Evolutionary conservation across 225 moss, liverwort and hornwort species (phyloP).

Genomic region (Marchantia paleacea): DNA sequence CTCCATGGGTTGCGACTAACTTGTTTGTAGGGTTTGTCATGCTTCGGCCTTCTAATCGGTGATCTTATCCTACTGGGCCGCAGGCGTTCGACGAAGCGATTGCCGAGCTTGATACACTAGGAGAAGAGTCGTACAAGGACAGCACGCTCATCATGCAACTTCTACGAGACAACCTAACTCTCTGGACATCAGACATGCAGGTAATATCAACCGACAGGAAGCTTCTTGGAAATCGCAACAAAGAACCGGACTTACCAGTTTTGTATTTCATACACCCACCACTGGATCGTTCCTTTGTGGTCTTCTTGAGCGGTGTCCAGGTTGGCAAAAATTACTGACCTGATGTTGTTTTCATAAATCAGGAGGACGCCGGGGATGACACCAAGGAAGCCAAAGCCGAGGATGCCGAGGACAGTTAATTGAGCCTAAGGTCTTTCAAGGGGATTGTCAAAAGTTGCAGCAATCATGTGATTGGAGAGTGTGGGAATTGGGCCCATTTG

Average conservation of each 20-base stretch:
- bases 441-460: constrained; percentile 6
- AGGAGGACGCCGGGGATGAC: constrained; percentile 44
- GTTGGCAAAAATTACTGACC: neutral
- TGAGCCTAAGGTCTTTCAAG: neutral
- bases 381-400: constrained; percentile 39
- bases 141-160: constrained; percentile 49
- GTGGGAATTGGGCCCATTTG: constrained; percentile 30
- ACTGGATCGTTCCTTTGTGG: too few species aligned
- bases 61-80: neutral
- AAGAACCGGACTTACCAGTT: too few species aligned
- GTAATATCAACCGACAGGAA: neutral
- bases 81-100: constrained; percentile 50
- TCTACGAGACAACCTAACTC: constrained; percentile 43
- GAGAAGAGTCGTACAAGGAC: constrained; percentile 49
- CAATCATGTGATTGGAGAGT: constrained; percentile 20
- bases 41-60: neutral
- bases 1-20: neutral
- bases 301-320: neutral
- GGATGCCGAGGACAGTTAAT: constrained; percentile 41
- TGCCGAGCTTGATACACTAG: constrained; percentile 45
- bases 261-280: too few species aligned
- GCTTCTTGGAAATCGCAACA: too few species aligned
- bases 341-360: neutral
- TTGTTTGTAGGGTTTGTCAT: neutral
- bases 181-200: constrained; percentile 47